phyloP scores from a whole-genome alignment of 1,284 basidiomycete genomes.

The Thelephora terrestris region DNA sequence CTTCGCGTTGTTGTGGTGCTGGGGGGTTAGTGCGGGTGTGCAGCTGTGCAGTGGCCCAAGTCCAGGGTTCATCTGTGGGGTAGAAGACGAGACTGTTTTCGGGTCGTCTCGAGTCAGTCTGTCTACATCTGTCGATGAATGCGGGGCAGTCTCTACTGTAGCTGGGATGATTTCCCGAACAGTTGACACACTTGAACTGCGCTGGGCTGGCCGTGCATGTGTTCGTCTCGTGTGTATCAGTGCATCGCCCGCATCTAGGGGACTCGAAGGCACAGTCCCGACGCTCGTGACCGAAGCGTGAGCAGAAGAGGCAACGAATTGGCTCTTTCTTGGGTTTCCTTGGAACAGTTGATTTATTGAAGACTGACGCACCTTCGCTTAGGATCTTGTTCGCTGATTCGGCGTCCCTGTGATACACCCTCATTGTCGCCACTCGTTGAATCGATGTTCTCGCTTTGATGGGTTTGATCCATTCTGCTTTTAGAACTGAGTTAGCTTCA shows the following conservation, averaged over 20 bases:
- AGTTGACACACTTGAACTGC: slow-evolving; percentile 9
- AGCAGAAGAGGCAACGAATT: slow-evolving; percentile 21
- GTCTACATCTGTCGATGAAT: slow-evolving; percentile 1
- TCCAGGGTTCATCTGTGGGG: not conserved
- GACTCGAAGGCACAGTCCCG: slow-evolving; percentile 11
- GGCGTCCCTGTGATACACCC: slow-evolving; percentile 1
- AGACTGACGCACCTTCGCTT: slow-evolving; percentile 5
- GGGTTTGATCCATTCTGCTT: slow-evolving; percentile 14
- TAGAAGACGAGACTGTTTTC: not conserved
- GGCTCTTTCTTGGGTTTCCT: slow-evolving; percentile 4
- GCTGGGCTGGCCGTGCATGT: no score
- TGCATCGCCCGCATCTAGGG: slow-evolving; percentile 18
- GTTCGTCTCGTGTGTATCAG: slow-evolving; percentile 8
- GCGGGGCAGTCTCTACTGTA: slow-evolving; percentile 10
- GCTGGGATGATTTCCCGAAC: slow-evolving; percentile 7
- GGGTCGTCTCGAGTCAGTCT: slow-evolving; percentile 1
- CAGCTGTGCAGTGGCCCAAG: not conserved
- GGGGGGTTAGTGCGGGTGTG: no score
- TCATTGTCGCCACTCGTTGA: slow-evolving; percentile 5
- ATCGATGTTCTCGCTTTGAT: not conserved
- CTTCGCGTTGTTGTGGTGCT: no score
- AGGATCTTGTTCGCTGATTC: slow-evolving; percentile 9
- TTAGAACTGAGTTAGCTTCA: not conserved
- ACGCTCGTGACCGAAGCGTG: slow-evolving; percentile 19
- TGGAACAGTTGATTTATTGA: not conserved